phyloP scores from a whole-genome alignment of 768 basidiomycete species.

The Calocybe gangraenosa region DNA sequence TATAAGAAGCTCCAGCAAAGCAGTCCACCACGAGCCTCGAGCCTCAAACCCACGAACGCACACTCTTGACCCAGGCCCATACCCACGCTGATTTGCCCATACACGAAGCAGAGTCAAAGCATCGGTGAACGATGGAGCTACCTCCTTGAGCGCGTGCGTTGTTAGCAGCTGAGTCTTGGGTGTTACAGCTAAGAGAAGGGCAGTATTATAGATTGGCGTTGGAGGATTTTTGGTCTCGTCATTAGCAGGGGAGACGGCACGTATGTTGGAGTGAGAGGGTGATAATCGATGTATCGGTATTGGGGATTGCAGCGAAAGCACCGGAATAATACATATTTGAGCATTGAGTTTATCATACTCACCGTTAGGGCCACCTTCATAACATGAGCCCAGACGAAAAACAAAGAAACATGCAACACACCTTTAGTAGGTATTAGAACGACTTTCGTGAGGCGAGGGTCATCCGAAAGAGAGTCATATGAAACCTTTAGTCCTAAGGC shows the following conservation, averaged over 20 bases:
- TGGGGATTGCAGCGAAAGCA: slow-evolving; percentile 53
- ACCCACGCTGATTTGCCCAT: slow-evolving; percentile 90
- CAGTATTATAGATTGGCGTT: slow-evolving; percentile 80
- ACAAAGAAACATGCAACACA: slow-evolving; percentile 26
- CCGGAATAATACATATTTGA: slow-evolving; percentile 71
- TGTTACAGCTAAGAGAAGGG: slow-evolving; percentile 51
- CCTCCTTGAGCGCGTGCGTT: slow-evolving; percentile 49
- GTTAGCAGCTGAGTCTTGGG: slow-evolving; percentile 51
- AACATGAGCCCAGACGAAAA: slow-evolving; percentile 17
- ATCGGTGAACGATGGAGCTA: slow-evolving; percentile 62
- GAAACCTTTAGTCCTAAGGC: slow-evolving; percentile 44
- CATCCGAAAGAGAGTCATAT: slow-evolving; percentile 55
- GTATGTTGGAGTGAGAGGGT: slow-evolving; percentile 66
- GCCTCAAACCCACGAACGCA: slow-evolving; percentile 71
- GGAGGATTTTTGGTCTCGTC: slow-evolving; percentile 31
- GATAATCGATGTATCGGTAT: slow-evolving; percentile 67
- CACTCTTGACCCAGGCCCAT: slow-evolving; percentile 49
- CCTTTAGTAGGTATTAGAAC: slow-evolving; percentile 56
- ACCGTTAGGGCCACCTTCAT: slow-evolving; percentile 41
- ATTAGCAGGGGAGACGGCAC: slow-evolving; percentile 17
- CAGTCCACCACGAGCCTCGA: slow-evolving; percentile 65
- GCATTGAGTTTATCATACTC: slow-evolving; percentile 69
- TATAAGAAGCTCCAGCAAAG: slow-evolving; percentile 55
- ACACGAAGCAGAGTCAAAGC: slow-evolving; percentile 77
- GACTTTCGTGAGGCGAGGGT: slow-evolving; percentile 64